Percentiles rank a stretch among this genome's conserved stretches.
Conservation (phyloP, 208 protist genomes). For the Trypanosoma platydactyli region DNA sequence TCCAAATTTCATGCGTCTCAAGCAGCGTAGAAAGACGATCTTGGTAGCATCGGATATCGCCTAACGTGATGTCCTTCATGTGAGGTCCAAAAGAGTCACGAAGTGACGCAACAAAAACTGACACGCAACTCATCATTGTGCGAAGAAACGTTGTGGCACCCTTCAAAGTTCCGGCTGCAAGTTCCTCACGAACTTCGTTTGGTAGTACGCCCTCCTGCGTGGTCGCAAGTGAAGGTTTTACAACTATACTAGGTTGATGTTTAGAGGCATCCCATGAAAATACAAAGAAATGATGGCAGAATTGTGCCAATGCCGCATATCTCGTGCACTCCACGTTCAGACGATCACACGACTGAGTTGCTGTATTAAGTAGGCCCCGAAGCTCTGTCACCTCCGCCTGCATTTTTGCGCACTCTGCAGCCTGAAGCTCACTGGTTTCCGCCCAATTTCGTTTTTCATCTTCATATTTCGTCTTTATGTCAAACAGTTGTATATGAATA, state of each 20-base stretch:
- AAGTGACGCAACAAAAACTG: slow-evolving; percentile 58
- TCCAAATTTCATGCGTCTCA: slow-evolving; percentile 44
- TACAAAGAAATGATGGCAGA: slow-evolving; percentile 60
- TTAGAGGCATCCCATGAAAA: slow-evolving; percentile 15
- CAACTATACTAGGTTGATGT: slow-evolving; percentile 5
- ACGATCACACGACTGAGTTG: slow-evolving; percentile 36
- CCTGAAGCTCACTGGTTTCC: slow-evolving; percentile 9
- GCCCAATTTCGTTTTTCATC: slow-evolving; percentile 30
- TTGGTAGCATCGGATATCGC: slow-evolving; percentile 49
- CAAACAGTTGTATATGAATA: slow-evolving; percentile 70
- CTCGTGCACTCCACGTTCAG: slow-evolving; percentile 44
- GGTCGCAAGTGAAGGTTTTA: slow-evolving; percentile 10
- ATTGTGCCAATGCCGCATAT: slow-evolving; percentile 49
- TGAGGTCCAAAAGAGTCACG: slow-evolving; percentile 44
- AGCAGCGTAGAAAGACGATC: slow-evolving; percentile 57
- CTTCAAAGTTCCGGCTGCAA: slow-evolving; percentile 22
- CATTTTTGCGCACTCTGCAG: slow-evolving; percentile 17
- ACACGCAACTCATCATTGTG: slow-evolving; percentile 54
- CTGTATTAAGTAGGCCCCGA: slow-evolving; percentile 34
- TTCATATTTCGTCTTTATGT: slow-evolving; percentile 47
- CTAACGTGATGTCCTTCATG: slow-evolving; percentile 39
- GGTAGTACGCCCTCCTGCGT: slow-evolving; percentile 2
- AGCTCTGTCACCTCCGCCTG: slow-evolving; percentile 46
- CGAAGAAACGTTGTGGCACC: slow-evolving; percentile 27
- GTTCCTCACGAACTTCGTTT: slow-evolving; percentile 23